These are phyloP conservation scores for Hirsutella thompsonii DNA, from an alignment of 2,329 filamentous ascomycete genomes.

Conservation along the genomic window DNA sequence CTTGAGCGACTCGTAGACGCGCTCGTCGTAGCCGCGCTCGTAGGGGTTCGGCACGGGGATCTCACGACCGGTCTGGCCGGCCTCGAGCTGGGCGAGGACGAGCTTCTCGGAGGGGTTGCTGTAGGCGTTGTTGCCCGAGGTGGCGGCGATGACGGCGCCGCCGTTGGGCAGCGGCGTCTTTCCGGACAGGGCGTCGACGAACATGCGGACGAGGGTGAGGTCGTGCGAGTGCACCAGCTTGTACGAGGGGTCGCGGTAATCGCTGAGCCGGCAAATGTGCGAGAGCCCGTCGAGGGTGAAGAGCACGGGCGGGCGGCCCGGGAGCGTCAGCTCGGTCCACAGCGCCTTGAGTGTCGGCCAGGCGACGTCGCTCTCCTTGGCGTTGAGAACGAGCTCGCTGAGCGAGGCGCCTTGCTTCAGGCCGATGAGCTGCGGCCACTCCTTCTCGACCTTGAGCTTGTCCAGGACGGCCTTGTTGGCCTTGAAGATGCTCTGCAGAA, in stretches of 20 bases:
- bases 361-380: conserved; percentile 62
- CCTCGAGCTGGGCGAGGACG: conserved; percentile 44
- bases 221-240: conserved; percentile 78
- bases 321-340: conserved; percentile 61
- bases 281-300: conserved; percentile 67
- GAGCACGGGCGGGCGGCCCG: conserved; percentile 46
- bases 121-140: conserved; percentile 58
- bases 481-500: conserved; percentile 59
- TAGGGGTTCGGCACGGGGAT: conserved; percentile 37
- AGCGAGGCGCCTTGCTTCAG: conserved; percentile 48
- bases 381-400: conserved; percentile 54
- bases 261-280: conserved; percentile 67
- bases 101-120: conserved; percentile 54
- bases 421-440: conserved; percentile 29
- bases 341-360: conserved; percentile 73
- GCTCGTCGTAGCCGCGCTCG: conserved; percentile 41
- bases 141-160: conserved; percentile 65
- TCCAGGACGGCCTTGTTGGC: conserved; percentile 58
- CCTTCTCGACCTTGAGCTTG: conserved; percentile 28
- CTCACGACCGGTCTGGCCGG: conserved; percentile 22
- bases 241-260: conserved; percentile 60
- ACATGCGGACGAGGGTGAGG: conserved; percentile 61
- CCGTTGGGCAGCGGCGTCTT: conserved; percentile 51
- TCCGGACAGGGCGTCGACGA: conserved; percentile 59
- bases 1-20: conserved; percentile 39